Base-by-base conservation (phyloP, 2,329 filamentous ascomycete genomes). In the Orbilia javanica region DNA sequence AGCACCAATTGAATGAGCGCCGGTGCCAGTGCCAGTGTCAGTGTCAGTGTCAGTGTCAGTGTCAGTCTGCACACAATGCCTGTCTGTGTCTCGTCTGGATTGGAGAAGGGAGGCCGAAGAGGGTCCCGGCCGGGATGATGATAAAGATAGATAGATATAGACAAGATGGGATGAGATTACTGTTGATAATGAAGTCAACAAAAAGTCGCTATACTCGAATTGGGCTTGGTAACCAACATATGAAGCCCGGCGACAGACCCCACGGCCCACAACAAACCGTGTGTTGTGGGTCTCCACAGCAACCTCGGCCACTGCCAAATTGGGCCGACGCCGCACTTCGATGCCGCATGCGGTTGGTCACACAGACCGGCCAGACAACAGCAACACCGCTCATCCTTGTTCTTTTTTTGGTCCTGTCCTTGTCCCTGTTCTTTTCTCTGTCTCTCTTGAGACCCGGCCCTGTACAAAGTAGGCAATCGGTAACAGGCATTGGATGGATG, bases 281-380 rank as follows among this genome's bases (percentile, higher is more conserved):
- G 72, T 53, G 72, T 66, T 70, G 65, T 29, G 50, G 57, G 72
- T 77, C 72, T 39, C 65, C 72, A 70, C 72, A 70, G 72, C 72
- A 77, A 77, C 69, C 27, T 52, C 63, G 48, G 52, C 36, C 36
- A 13, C 44, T 64, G 25, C 18, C 50, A 60, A 29, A 53, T 39
- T 34, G 36, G 39, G 50, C 50, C 20, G 22, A 29, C 34, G 65
- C 65, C 65, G 65, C 65, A 68, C 64, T 44, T 29, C n/a, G 46
- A 39, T 69, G 46, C 65, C 65, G 65, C 65, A 68, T 27, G 18
- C 65, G 46, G 34, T 25, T 39, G 42, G 62, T 66, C 62, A 50
- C 62, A 66, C 62, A 66, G 34, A n/a, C n/a, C n/a, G n/a, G n/a
- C n/a, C n/a, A n/a, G n/a, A 25, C 62, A 34, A 66, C 31, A 46